Evolutionary conservation across 768 basidiomycete genomes (phyloP), one percentile per base, ranked within the genome.

Genomic region (Tulasnella calospora): DNA sequence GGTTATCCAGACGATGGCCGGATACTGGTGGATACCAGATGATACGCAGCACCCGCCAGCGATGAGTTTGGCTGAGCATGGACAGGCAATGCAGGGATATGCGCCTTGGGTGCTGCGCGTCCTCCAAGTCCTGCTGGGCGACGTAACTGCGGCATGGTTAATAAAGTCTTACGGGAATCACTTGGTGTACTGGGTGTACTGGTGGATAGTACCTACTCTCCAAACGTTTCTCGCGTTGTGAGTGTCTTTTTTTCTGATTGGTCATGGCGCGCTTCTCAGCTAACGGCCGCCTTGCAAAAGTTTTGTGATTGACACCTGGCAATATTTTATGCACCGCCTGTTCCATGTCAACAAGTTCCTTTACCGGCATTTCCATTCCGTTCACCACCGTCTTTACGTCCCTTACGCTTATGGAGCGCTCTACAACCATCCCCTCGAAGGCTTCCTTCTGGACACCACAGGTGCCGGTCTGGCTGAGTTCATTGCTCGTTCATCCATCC

Each of bases 341-440:
- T 94, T 98, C 92, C 98, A 99, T 85, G 85, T 89, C 81, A 94
- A 94, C 87, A 93, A 91, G 81, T 98, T 89, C 85, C 87, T 99
- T 41, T 99, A 97, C 86, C 93, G 90, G 81, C 90, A 94, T 75
- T 87, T 98, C 80, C 98, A 99, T 84, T 95, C 94, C 0, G 91
- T 92, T 85, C 98, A 99, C 84, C 98, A 99, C 84, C 89, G 95
- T 12, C 90, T 99, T 10, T 97, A 99, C 83, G 95, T 97, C 9
- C 96, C 98, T 0, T 99, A 98, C 83, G 95, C 98, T 0, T 99
- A 93, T 82, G 98, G 98, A 23, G 93, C 98, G 27, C 87, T 99
- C 6, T 99, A 99, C 88, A 99, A 99, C 84, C 97, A 99, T 83
- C 96, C 96, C 0, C 81, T 99, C 46, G 98, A 99, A 83, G 98